phyloP scores from a whole-genome alignment of 805 yeast species.

The Lipomyces starkeyi region DNA sequence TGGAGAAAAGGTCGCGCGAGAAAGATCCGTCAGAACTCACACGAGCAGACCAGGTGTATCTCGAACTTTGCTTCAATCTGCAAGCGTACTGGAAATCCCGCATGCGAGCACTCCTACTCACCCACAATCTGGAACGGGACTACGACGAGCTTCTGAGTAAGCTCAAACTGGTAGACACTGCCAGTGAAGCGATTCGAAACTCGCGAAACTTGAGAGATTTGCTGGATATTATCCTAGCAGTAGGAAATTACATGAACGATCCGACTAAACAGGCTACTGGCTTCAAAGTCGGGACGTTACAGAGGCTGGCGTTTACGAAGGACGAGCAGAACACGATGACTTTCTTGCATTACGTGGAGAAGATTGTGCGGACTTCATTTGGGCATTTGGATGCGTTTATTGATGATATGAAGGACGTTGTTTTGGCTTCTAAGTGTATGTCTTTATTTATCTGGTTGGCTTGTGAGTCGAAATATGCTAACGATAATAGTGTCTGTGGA shows the following conservation, averaged over 20 bases:
- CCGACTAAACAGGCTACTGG: conserved; percentile 91
- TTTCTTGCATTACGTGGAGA: conserved; percentile 90
- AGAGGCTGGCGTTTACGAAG: conserved; percentile 85
- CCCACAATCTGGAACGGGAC: conserved; percentile 76
- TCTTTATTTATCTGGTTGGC: not conserved
- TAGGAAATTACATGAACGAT: conserved; percentile 97
- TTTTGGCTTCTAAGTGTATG: conserved; percentile 61
- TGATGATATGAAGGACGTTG: conserved; percentile 68
- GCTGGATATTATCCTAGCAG: conserved; percentile 82
- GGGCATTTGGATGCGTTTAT: conserved; percentile 77
- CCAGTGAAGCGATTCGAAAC: conserved; percentile 66
- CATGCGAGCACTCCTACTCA: conserved; percentile 77
- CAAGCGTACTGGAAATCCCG: conserved; percentile 92
- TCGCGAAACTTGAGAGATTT: conserved; percentile 74
- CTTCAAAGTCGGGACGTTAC: conserved; percentile 87
- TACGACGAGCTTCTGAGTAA: conserved; percentile 73
- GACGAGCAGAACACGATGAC: conserved; percentile 87
- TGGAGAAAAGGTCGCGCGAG: conserved; percentile 54
- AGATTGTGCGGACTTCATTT: conserved; percentile 78
- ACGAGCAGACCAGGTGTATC: conserved; percentile 82
- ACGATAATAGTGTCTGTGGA: conserved; percentile 64
- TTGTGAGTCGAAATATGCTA: not conserved
- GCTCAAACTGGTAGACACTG: conserved; percentile 72
- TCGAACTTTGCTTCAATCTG: conserved; percentile 82
- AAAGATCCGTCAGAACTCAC: conserved; percentile 79